Base-by-base conservation (phyloP, 495 filamentous ascomycete genomes). In the Annulohypoxylon stygium region DNA sequence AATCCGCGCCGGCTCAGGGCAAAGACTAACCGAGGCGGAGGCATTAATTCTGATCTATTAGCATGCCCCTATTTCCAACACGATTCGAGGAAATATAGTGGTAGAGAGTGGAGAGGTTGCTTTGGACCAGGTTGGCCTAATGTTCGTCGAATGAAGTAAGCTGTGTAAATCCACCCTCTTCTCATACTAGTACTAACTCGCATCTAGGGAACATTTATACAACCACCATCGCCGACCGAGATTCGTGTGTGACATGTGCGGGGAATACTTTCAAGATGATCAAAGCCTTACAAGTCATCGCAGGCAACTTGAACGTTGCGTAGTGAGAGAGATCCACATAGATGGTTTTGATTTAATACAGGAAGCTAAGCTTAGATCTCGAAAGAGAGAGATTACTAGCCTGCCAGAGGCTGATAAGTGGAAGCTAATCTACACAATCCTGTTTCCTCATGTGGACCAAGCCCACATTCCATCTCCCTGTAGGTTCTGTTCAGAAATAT, bases 51-150 rank as follows among this genome's bases (percentile, higher is more conserved):
- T 3, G 11, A 7, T 3, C 12, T 54, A 4, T 12, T 54, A 33
- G 50, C 50, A 3, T 54, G 50, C 11, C 50, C 50, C 11, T 54
- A 54, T 30, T 54, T 54, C 11, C 26, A 54, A 23, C 20, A 54
- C 11, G 25, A 54, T 11, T 14, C 50, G 20, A 26, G 23, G 12
- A 54, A 54, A 4, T 54, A 54, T 30, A 54, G 11, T 30, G 50
- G 25, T 16, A 33, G 9, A 30, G 25, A 55, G 14, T 55, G 51
- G 51, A 33, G 25, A 14, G n/a, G 51, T 2, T 55, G 51, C 25
- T 30, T 20, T 54, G 50, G 50, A 30, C 50, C 50, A n/a, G 51
- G 51, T 6, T 55, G 51, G 51, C 3, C 1, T 9, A 33, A 23
- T 4, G 51, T 55, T 33, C 51, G 14, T 55, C 23, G 51, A 9